Evolutionary conservation across 2,329 filamentous ascomycete species (phyloP), one percentile per base, ranked within the genome.

Genomic region (Cladosporium sp.): DNA sequence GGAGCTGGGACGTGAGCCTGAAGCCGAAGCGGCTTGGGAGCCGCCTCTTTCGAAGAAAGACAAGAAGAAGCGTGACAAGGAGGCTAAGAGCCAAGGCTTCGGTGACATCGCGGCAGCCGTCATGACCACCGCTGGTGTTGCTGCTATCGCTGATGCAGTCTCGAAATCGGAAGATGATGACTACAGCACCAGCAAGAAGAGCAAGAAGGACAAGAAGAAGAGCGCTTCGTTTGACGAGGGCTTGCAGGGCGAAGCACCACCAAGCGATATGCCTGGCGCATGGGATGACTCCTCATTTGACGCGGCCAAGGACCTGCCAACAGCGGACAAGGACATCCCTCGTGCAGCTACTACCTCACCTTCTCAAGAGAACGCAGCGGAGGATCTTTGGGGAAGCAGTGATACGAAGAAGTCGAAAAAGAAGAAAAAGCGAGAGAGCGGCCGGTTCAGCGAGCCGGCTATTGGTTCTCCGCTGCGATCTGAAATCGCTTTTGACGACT

Each of bases 41-140:
- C 68, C 45, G 63, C 73, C 65, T 20, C 64, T 71, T 17, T 67
- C 63, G 49, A 69, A 68, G 62, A 73, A 72, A 45, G 70, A 73
- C 69, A 64, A 72, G 62, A 79, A 77, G 70, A 78, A 76, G 64
- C 74, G 70, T 15, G 78, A 78, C 2, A 80, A 76, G 63, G 73
- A 71, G 38, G 39, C 40, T 17, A 61, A 62, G 55, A 56, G 58
- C 57, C 39, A 59, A 59, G 63, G 65, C 9, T 68, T 69, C 55
- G 65, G 63, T 45, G 66, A 71, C 62, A 59, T 70, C n/a, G 66
- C 69, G 3, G 65, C 65, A 38, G 63, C 64, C 11, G 62, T 66
- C 5, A 63, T 70, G 51, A 64, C 67, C 17, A 62, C 67, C 40
- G 67, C 63, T 20, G 67, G 65, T 11, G 59, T 67, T 36, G 67